Conservation (phyloP, 2,329 filamentous ascomycete species). For the Botrytis pseudocinerea region DNA sequence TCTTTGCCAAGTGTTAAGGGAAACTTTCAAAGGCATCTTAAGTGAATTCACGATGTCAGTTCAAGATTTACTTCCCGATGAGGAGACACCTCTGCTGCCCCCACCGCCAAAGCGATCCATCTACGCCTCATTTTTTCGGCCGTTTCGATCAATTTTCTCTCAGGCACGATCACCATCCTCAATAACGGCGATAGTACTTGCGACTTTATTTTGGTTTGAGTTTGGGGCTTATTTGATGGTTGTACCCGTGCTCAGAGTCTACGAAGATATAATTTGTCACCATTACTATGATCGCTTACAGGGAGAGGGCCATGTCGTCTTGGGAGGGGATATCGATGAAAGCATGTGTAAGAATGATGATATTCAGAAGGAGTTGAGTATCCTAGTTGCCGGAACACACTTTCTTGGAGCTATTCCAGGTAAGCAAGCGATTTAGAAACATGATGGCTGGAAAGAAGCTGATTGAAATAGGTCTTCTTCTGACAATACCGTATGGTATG, state of each 20-base stretch:
- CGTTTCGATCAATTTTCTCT: background rate
- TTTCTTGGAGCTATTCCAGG: constrained; percentile 41
- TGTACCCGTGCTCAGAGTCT: constrained; percentile 42
- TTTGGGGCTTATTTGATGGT: constrained; percentile 38
- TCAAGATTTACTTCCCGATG: background rate
- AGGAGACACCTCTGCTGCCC: background rate
- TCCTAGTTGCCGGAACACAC: constrained; percentile 40
- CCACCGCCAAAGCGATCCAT: background rate
- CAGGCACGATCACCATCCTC: constrained; percentile 34
- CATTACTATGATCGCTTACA: constrained; percentile 40
- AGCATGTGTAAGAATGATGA: constrained; percentile 42
- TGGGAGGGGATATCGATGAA: constrained; percentile 41
- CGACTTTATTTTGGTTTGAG: constrained; percentile 39
- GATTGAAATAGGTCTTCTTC: constrained; percentile 33
- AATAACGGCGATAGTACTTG: constrained; percentile 41
- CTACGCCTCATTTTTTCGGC: background rate
- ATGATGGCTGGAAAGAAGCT: constrained; percentile 6
- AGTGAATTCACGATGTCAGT: background rate
- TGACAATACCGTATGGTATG: constrained; percentile 44
- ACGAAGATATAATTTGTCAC: constrained; percentile 46
- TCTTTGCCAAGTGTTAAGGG: background rate
- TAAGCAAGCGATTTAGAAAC: constrained; percentile 24
- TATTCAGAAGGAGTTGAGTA: constrained; percentile 44
- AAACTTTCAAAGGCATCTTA: background rate
- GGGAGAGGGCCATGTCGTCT: constrained; percentile 32